Base-by-base conservation (phyloP, 495 filamentous ascomycete species). In the Neurospora discreta region DNA sequence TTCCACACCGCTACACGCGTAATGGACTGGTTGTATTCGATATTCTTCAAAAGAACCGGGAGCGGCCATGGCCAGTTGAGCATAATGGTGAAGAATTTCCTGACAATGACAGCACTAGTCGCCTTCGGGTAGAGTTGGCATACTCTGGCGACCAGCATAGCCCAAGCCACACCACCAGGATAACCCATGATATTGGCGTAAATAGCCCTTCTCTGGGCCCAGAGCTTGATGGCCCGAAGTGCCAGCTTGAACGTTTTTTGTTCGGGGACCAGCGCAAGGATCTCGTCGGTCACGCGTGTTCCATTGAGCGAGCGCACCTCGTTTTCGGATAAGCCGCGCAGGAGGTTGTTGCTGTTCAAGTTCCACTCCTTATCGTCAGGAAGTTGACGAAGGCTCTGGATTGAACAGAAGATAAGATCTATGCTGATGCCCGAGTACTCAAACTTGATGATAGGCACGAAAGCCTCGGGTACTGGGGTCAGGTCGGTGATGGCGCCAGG, bases 41-140 rank as follows among this genome's bases (percentile, higher is more conserved):
- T 96, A 39, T 85, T 83, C 82, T 98, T 97, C 41, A 98, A 84
- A 72, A 97, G 82, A 1, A 98, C 91, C 39, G 95, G 95, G 70
- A 91, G 88, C 39, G 95, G 95, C 96, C 96, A 99, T 16, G 88
- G 89, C 95, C 95, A 99, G 74, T 90, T 88, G 73, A 87, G 87
- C 84, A 98, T 92, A 77, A 99, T 91, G 70, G 88, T 83, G 82
- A 98, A 99, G 87, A 99, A 99, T 80, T 97, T 97, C 77, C 86
- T 85, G 38, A 98, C 89, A 39, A 99, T 89, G 18, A 92, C 89
- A 16, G 94, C 90, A 43, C 91, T 92, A 10, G 91, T 91, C 18
- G 96, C 95, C 78, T 92, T 92, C 18, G 95, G 95, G 82, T 98
- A 99, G n/a, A 98, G 85, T 80, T 99, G 95, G 78, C 95, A 99